phyloP scores from a whole-genome alignment of 1,284 basidiomycete species.

The Boletus sp. region DNA sequence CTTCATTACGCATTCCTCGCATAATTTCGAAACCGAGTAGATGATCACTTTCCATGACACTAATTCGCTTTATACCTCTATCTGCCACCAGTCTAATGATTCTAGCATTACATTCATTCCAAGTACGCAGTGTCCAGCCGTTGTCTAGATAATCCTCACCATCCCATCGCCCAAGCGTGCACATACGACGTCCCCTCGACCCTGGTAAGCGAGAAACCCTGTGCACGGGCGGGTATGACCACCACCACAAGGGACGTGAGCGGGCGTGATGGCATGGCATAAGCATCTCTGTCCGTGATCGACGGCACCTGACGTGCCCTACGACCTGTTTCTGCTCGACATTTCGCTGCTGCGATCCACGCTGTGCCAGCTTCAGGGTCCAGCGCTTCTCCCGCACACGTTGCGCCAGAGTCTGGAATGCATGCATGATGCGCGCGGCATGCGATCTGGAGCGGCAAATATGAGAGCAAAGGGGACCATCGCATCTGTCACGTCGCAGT shows the following conservation, averaged over 20 bases:
- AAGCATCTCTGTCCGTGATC: neutral
- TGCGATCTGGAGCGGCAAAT: neutral
- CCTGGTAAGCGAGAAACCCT: constrained; percentile 17
- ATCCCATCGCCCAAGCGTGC: too few relatives aligned
- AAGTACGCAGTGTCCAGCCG: constrained; percentile 18
- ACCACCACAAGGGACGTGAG: neutral
- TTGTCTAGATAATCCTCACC: constrained; percentile 14
- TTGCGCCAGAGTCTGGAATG: constrained; percentile 3
- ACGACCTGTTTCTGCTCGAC: constrained; percentile 4
- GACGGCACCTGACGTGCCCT: constrained; percentile 3
- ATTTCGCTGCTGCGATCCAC: neutral
- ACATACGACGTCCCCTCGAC: too few relatives aligned
- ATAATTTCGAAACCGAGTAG: constrained; percentile 34
- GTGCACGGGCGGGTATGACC: neutral
- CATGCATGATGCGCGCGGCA: constrained; percentile 25
- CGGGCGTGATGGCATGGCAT: neutral
- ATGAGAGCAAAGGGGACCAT: neutral
- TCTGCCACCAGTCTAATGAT: constrained; percentile 30
- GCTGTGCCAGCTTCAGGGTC: constrained; percentile 13
- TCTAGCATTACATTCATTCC: constrained; percentile 25
- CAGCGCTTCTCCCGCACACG: constrained; percentile 9
- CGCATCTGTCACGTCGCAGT: too few relatives aligned
- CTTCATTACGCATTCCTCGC: constrained; percentile 32
- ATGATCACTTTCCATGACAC: constrained; percentile 32
- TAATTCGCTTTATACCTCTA: constrained; percentile 33